Percentiles rank a stretch among this genome's conserved stretches.
Evolutionary conservation across 768 basidiomycete genomes (phyloP).

Genomic region (Sarcomyxa edulis): DNA sequence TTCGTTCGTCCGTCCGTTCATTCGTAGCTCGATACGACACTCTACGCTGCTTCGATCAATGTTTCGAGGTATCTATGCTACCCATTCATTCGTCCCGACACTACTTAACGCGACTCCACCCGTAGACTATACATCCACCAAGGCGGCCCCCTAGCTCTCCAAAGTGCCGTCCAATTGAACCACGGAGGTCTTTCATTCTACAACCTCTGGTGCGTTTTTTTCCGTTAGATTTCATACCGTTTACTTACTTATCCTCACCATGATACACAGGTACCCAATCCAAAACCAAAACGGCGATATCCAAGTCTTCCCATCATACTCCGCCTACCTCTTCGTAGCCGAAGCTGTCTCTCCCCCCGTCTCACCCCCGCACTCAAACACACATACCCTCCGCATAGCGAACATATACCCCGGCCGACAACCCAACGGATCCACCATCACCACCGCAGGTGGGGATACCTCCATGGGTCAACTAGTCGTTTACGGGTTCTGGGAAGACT

Average conservation of each 20-base stretch:
- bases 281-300: slow-evolving; percentile 42
- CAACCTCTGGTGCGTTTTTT: slow-evolving; percentile 37
- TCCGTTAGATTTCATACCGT: no score
- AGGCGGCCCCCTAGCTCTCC: slow-evolving; percentile 46
- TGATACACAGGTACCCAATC: slow-evolving; percentile 39
- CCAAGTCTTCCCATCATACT: slow-evolving; percentile 50
- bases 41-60: slow-evolving; percentile 46
- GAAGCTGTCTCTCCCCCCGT: slow-evolving; percentile 44
- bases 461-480: slow-evolving; percentile 44
- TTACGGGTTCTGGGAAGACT: slow-evolving; percentile 49
- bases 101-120: background rate
- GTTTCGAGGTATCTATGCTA: slow-evolving; percentile 32
- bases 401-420: slow-evolving; percentile 50
- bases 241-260: background rate
- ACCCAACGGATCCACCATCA: slow-evolving; percentile 46
- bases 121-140: slow-evolving; percentile 47
- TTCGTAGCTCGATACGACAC: slow-evolving; percentile 38
- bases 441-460: slow-evolving; percentile 41
- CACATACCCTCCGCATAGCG: slow-evolving; percentile 35
- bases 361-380: no score
- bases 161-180: slow-evolving; percentile 44
- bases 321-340: slow-evolving; percentile 44
- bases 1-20: no score
- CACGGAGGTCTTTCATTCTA: slow-evolving; percentile 42
- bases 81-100: background rate